Evolutionary conservation across 495 filamentous ascomycete species (phyloP).

Genomic region (Daldinia decipiens): DNA sequence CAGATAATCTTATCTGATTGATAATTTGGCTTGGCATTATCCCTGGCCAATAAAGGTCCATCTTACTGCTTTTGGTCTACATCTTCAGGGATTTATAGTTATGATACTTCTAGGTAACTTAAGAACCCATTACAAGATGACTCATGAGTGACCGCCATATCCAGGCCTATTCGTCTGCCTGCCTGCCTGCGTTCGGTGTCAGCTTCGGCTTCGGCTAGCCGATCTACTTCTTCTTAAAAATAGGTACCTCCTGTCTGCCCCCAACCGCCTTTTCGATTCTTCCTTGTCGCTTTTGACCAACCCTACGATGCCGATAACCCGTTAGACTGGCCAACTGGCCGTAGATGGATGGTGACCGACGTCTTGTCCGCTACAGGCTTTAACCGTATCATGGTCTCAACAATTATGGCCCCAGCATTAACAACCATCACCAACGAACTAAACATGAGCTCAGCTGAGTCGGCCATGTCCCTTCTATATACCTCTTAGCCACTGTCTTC

Average conservation of each 20-base stretch:
- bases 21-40: background rate
- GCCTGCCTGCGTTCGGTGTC: background rate
- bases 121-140: no score
- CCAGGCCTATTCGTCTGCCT: background rate
- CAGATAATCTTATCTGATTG: constrained; percentile 5
- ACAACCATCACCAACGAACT: constrained; percentile 49
- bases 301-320: constrained; percentile 45
- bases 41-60: background rate
- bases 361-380: constrained; percentile 42
- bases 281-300: constrained; percentile 17
- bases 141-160: background rate
- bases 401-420: constrained; percentile 53
- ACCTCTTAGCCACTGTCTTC: constrained; percentile 60
- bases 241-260: background rate
- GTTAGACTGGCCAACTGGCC: constrained; percentile 48
- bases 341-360: constrained; percentile 66
- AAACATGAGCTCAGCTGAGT: constrained; percentile 40
- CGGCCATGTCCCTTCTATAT: constrained; percentile 56
- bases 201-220: background rate
- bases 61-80: background rate
- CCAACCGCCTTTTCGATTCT: background rate
- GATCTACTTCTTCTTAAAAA: background rate
- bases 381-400: constrained; percentile 42
- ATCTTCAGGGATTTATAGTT: background rate
- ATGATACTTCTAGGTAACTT: no score